Percentiles rank a stretch among this genome's conserved stretches.
These are phyloP conservation scores for Boletus smithii DNA, from an alignment of 1,284 basidiomycete genomes.

Conservation along the genomic window DNA sequence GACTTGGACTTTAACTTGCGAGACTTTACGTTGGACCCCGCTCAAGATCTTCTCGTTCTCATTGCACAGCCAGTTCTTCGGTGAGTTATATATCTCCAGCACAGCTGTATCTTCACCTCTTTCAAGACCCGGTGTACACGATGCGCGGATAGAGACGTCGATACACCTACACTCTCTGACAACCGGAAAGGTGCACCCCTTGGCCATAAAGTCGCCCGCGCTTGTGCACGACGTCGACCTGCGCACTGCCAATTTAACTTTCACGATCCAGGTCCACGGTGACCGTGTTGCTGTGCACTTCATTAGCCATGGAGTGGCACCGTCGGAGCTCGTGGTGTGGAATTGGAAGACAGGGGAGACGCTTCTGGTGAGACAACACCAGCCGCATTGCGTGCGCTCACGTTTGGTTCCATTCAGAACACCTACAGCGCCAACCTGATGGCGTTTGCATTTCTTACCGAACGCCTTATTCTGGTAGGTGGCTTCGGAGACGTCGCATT, in stretches of 20 bases:
- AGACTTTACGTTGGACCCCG: conserved; percentile 62
- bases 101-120: conserved; percentile 2
- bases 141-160: conserved; percentile 19
- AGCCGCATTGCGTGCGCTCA: conserved; percentile 3
- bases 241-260: conserved; percentile 30
- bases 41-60: conserved; percentile 56
- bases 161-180: conserved; percentile 48
- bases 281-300: conserved; percentile 50
- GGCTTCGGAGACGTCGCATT: conserved; percentile 13
- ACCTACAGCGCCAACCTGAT: conserved; percentile 36
- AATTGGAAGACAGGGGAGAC: conserved; percentile 54
- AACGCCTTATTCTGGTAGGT: conserved; percentile 40
- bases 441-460: conserved; percentile 47
- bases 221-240: conserved; percentile 34
- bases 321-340: conserved; percentile 54
- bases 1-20: conserved; percentile 41
- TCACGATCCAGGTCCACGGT: conserved; percentile 48
- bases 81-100: conserved; percentile 22
- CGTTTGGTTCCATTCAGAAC: conserved; percentile 25
- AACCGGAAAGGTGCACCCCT: conserved; percentile 46
- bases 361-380: conserved; percentile 42
- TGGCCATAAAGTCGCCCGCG: conserved; percentile 36
- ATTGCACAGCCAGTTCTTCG: conserved; percentile 39
- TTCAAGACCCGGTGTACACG: conserved; percentile 16
- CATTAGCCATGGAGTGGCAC: conserved; percentile 24